Conservation (phyloP, 2,329 filamentous ascomycete genomes). For the Verticillium nubilum region DNA sequence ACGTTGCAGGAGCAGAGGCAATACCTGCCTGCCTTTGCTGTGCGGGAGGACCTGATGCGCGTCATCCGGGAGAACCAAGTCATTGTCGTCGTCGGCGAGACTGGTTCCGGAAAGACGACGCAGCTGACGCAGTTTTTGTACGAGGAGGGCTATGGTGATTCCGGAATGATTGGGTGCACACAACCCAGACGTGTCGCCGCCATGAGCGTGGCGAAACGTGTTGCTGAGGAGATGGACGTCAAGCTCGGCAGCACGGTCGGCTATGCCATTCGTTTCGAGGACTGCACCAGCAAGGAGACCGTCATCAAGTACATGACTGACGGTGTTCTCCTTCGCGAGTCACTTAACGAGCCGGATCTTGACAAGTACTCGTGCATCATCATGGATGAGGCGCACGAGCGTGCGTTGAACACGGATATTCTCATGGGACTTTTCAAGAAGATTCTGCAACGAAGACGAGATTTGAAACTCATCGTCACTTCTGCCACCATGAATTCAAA, state of each 20-base stretch:
- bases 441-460: constrained; percentile 79
- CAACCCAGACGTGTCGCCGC: constrained; percentile 94
- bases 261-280: constrained; percentile 97
- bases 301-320: constrained; percentile 99
- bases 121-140: constrained; percentile 94
- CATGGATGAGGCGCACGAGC: constrained; percentile 98
- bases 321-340: constrained; percentile 88
- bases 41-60: constrained; percentile 84
- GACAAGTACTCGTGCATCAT: constrained; percentile 98
- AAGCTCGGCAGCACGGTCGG: constrained; percentile 82
- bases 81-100: constrained; percentile 93
- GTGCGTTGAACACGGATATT: constrained; percentile 93
- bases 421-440: constrained; percentile 98
- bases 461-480: constrained; percentile 94
- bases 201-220: constrained; percentile 98
- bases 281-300: constrained; percentile 93
- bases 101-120: constrained; percentile 95
- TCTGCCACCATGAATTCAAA: constrained; percentile 99
- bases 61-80: constrained; percentile 97
- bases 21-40: constrained; percentile 90
- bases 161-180: constrained; percentile 91
- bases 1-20: constrained; percentile 86
- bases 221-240: constrained; percentile 97
- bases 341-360: constrained; percentile 83
- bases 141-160: constrained; percentile 86